Evolutionary conservation across 2,329 filamentous ascomycete genomes (phyloP).

Genomic region (Aspergillus latus): DNA sequence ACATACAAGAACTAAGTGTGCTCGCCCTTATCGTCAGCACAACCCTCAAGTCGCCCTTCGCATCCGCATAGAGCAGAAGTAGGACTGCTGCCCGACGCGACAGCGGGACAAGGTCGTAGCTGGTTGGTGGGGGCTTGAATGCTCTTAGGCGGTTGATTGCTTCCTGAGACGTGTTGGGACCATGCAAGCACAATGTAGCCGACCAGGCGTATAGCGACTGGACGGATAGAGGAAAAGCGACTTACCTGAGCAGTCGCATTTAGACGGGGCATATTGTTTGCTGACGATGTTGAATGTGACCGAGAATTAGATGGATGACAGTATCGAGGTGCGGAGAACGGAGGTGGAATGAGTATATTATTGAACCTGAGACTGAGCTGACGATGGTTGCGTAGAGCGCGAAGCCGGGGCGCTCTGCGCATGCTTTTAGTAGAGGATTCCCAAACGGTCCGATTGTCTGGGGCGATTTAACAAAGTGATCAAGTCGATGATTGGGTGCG

Average conservation of each 20-base stretch:
- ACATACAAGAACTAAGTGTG: constrained; percentile 57
- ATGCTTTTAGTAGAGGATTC: constrained; percentile 3
- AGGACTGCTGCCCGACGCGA: constrained; percentile 79
- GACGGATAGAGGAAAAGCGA: constrained; percentile 5
- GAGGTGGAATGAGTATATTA: not conserved
- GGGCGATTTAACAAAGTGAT: not conserved
- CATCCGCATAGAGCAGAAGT: constrained; percentile 83
- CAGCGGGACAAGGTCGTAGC: constrained; percentile 57
- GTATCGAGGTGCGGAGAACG: not conserved
- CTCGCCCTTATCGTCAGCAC: constrained; percentile 63
- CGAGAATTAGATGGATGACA: constrained; percentile 4
- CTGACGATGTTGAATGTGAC: not conserved
- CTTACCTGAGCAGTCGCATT: constrained; percentile 29
- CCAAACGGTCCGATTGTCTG: not conserved
- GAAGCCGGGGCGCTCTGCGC: constrained; percentile 4
- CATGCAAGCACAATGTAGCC: not conserved
- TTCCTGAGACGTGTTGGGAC: constrained; percentile 31
- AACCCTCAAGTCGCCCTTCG: constrained; percentile 70
- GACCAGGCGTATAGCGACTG: not conserved
- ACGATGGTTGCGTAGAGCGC: not conserved
- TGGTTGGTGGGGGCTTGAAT: constrained; percentile 58
- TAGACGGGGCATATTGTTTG: constrained; percentile 26
- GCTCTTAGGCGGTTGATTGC: constrained; percentile 58
- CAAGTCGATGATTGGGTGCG: not conserved
- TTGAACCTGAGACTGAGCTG: not conserved